Base-by-base conservation (phyloP, 2,329 filamentous ascomycete genomes). In the Cercospora brassicicola region DNA sequence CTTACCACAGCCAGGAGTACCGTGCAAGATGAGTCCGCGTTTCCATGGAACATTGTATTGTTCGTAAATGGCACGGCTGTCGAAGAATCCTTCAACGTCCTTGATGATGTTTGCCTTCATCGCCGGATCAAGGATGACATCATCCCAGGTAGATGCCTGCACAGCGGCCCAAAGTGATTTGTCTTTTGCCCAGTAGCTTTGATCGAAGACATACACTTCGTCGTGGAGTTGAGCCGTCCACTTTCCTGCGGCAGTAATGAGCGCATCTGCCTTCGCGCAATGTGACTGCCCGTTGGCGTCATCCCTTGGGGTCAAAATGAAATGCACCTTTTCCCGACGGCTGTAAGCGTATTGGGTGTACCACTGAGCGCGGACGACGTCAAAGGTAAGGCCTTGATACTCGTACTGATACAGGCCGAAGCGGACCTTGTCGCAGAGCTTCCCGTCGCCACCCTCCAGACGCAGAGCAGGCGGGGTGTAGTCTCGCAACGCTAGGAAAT, bases 41-140 rank as follows among this genome's bases (percentile, higher is more conserved):
- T 83, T 84, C 82, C 82, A 84, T 0, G 82, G 82, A 6, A 84
- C 82, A 0, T 79, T 77, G 33, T 82, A 80, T n/a, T 80, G 75
- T n/a, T 77, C 73, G 71, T 84, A 84, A 3, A 81, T 70, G 2
- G 77, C 74, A 51, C 75, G 71, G 33, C 71, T 74, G 62, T 78
- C 75, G 73, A 80, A 82, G 74, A 84, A 83, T 3, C 78, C 80
- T 45, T 77, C 74, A 7, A 79, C 76, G 31, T 78, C 73, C 18
- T 67, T 61, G n/a, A 78, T 78, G 11, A 84, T 74, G 13, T 79
- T 80, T 45, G 79, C 77, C 72, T 84, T 83, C 77, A 81, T 78
- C 26, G 76, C 75, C 15, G 79, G 76, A 65, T 83, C 81, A 10
- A 84, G 74, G 45, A 84, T 84, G 26, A 84, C 81, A 65, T 83